These are phyloP conservation scores for Mimosa bimucronata DNA, from an alignment of 306 rosid species.

Conservation along the genomic window DNA sequence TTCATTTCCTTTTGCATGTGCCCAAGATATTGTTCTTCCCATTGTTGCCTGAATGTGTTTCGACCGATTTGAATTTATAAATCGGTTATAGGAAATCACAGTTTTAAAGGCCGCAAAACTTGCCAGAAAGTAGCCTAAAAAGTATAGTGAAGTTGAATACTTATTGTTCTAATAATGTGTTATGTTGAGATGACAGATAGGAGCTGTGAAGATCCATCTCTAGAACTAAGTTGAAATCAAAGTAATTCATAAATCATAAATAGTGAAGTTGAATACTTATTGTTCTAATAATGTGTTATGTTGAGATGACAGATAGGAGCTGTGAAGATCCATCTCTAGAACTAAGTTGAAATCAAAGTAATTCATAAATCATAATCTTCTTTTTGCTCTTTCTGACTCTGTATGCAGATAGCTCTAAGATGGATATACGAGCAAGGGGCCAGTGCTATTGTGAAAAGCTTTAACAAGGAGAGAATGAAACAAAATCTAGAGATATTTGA, in stretches of 20 bases:
- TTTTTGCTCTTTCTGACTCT: not conserved
- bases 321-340: not conserved
- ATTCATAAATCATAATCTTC: not conserved
- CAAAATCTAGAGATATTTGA: slow-evolving; percentile 41
- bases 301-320: not conserved
- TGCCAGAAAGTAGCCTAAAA: not conserved
- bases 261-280: too few species aligned
- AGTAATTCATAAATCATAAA: not conserved
- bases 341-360: not conserved
- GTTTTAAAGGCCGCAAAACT: not conserved
- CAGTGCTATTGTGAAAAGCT: slow-evolving; percentile 33
- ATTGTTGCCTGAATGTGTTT: not conserved
- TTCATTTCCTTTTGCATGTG: not conserved
- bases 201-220: not conserved
- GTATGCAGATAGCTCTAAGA: slow-evolving; percentile 37
- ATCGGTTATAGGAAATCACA: not conserved
- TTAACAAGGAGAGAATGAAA: slow-evolving; percentile 46
- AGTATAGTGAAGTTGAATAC: not conserved
- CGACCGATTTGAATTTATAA: not conserved
- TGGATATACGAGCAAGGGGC: slow-evolving; percentile 39
- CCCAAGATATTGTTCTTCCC: not conserved
- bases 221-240: not conserved
- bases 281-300: not conserved
- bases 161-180: not conserved
- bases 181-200: not conserved